Percentiles rank a stretch among this genome's conserved stretches.
phyloP scores from a whole-genome alignment of 176 grass and related monocot species.

The Chrysopogon serrulatus region DNA sequence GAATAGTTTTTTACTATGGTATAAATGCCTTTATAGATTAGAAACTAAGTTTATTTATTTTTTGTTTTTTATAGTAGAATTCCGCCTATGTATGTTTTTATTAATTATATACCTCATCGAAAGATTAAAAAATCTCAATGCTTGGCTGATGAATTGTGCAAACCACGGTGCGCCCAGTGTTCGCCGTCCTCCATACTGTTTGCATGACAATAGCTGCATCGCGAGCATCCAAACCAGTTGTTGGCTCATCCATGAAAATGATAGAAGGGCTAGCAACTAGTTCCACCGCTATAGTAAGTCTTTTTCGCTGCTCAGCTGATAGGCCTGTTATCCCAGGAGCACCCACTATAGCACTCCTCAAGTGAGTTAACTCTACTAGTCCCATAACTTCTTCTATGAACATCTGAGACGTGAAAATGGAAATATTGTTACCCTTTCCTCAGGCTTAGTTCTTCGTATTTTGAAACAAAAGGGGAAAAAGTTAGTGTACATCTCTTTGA shows the following conservation, averaged over 20 bases:
- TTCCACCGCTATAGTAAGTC: conserved; percentile 82
- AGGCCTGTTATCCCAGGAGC: conserved; percentile 51
- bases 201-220: conserved; percentile 88
- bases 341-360: conserved; percentile 75
- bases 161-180: conserved; percentile 83
- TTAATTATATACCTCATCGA: conserved; percentile 64
- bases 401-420: conserved; percentile 43
- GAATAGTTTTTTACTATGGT: too few relatives aligned
- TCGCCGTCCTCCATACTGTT: conserved; percentile 79
- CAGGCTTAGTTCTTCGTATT: not conserved
- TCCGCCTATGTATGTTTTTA: not conserved
- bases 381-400: conserved; percentile 83
- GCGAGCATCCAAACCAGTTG: conserved; percentile 79
- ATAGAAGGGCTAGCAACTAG: conserved; percentile 82
- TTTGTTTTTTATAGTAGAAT: not conserved
- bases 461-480: not conserved
- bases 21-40: not conserved
- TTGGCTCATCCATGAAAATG: conserved; percentile 93
- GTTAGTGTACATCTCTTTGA: conserved; percentile 57
- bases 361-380: conserved; percentile 61
- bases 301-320: conserved; percentile 78
- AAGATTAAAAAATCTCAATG: conserved; percentile 89
- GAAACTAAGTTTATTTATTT: not conserved
- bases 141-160: conserved; percentile 94
- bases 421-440: not conserved